These are phyloP conservation scores for Verticillium nubilum DNA, from an alignment of 2,329 filamentous ascomycete species.

Conservation along the genomic window DNA sequence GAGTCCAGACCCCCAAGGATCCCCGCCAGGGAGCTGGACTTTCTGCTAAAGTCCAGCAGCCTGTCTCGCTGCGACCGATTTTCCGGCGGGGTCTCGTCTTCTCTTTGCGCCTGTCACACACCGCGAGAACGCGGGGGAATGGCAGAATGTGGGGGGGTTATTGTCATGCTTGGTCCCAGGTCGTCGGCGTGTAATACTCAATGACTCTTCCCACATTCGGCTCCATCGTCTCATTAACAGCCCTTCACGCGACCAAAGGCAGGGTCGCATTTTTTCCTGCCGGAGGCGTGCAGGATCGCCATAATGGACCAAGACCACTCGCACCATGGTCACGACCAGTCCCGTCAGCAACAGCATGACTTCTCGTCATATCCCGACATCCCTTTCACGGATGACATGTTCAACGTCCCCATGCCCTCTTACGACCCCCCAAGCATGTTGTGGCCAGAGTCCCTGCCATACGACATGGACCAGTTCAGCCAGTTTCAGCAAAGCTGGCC, in stretches of 20 bases:
- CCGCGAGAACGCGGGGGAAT: not conserved
- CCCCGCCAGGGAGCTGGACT: not conserved
- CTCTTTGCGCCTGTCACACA: not conserved
- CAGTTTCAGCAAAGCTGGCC: slow-evolving; percentile 3
- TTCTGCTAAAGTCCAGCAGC: not conserved
- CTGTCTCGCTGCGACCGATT: not conserved
- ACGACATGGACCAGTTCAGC: slow-evolving; percentile 1
- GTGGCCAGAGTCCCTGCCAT: slow-evolving; percentile 12
- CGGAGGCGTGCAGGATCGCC: not conserved
- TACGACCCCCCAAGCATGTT: slow-evolving; percentile 12
- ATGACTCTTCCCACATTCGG: not conserved
- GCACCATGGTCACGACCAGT: not conserved
- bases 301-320: not conserved
- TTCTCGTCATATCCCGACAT: not conserved
- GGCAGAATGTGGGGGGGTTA: slow-evolving; percentile 1
- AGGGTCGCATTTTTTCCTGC: not conserved
- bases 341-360: not conserved
- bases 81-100: not conserved
- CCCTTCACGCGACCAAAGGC: not conserved
- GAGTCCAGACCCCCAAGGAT: not conserved
- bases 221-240: not conserved
- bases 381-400: slow-evolving; percentile 3
- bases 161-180: not conserved
- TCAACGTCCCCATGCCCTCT: slow-evolving; percentile 7
- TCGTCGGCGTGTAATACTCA: not conserved